Percentiles rank a stretch among this genome's conserved stretches.
Conservation (phyloP, 176 grass and related monocot species). For the Leersia perrieri region DNA sequence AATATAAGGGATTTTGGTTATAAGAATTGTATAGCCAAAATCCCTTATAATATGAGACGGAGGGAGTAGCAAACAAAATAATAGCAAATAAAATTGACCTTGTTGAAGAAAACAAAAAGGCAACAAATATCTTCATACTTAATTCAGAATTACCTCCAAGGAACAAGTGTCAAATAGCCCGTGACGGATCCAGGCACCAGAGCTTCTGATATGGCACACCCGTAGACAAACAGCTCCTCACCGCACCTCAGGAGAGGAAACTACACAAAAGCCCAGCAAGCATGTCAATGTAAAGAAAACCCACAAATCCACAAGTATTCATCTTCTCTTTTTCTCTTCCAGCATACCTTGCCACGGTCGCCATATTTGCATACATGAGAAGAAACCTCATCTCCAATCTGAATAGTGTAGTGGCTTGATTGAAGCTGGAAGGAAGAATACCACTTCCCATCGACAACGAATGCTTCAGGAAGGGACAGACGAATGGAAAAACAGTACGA, state of each 20-base stretch:
- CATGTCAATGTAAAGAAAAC: background rate
- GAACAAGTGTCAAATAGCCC: conserved; percentile 58
- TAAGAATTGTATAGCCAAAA: no score
- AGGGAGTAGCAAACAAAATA: background rate
- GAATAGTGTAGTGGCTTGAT: conserved; percentile 47
- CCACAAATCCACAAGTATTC: background rate
- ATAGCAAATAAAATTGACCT: background rate
- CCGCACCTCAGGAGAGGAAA: conserved; percentile 36
- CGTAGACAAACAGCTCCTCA: conserved; percentile 50
- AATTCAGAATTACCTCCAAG: conserved; percentile 49
- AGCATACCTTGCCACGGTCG: conserved; percentile 49
- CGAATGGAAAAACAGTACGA: conserved; percentile 45
- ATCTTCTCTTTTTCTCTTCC: background rate
- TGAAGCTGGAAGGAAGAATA: conserved; percentile 45
- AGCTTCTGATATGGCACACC: conserved; percentile 27
- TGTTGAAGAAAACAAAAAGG: background rate
- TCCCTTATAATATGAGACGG: no score
- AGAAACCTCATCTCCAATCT: conserved; percentile 7
- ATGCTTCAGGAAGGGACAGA: conserved; percentile 56
- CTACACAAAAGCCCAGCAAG: conserved; percentile 26
- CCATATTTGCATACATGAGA: conserved; percentile 40
- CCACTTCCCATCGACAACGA: conserved; percentile 33
- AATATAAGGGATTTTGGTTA: no score
- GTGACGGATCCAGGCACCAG: conserved; percentile 45
- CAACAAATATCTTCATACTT: background rate